Conservation (phyloP, 768 basidiomycete genomes). For the Clitopilus passeckerianus region DNA sequence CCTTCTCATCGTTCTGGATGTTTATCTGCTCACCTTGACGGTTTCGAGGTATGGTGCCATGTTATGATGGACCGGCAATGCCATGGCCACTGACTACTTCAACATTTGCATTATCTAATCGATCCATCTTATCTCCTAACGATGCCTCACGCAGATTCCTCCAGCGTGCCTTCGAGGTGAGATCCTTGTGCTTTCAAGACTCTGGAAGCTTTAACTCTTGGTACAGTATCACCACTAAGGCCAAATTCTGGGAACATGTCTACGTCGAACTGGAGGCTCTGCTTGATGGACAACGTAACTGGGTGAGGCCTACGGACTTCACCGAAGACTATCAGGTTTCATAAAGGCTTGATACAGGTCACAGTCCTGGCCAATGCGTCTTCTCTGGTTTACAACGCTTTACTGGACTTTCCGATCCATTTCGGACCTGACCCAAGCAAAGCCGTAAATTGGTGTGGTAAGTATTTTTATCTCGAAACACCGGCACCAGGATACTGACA, state of each 20-base stretch:
- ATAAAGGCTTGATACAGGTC: slow-evolving; percentile 39
- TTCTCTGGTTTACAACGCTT: slow-evolving; percentile 73
- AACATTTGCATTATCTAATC: slow-evolving; percentile 8
- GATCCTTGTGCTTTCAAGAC: slow-evolving; percentile 1
- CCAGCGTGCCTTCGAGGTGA: slow-evolving; percentile 57
- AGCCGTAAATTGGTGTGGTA: slow-evolving; percentile 93
- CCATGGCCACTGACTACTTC: slow-evolving; percentile 2
- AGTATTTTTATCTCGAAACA: slow-evolving; percentile 4
- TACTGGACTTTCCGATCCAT: slow-evolving; percentile 58
- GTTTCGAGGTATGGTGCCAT: slow-evolving; percentile 79
- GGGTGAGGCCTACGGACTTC: slow-evolving; percentile 47
- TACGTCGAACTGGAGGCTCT: slow-evolving; percentile 55
- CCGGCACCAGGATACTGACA: neutral
- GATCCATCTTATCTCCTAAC: slow-evolving; percentile 5
- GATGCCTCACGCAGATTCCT: slow-evolving; percentile 86
- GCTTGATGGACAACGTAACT: slow-evolving; percentile 64
- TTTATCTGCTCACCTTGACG: slow-evolving; percentile 44
- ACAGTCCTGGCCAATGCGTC: slow-evolving; percentile 86
- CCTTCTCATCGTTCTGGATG: neutral
- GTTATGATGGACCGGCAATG: neutral
- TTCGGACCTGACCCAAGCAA: slow-evolving; percentile 60
- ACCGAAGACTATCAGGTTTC: neutral
- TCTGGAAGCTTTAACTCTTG: neutral
- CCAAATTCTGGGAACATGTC: slow-evolving; percentile 79
- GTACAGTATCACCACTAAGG: slow-evolving; percentile 59